These are phyloP conservation scores for Cadophora malorum DNA, from an alignment of 2,329 filamentous ascomycete genomes.

Conservation along the genomic window DNA sequence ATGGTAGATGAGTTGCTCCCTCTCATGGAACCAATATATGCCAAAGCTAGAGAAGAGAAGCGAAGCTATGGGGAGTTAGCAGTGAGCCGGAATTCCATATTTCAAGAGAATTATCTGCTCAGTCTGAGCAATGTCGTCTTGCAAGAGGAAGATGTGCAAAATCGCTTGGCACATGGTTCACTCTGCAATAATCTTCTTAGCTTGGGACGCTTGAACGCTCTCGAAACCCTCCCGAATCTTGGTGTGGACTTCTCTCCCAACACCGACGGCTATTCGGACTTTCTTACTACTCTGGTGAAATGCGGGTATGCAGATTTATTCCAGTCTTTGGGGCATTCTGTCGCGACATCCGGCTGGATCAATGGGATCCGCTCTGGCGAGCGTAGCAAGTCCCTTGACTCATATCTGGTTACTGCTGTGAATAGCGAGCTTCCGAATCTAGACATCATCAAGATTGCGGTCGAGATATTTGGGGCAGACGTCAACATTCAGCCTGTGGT, in stretches of 20 bases:
- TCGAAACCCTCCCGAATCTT: slow-evolving; percentile 18
- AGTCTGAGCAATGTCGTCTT: neutral
- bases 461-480: slow-evolving; percentile 46
- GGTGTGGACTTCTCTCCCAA: slow-evolving; percentile 24
- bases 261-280: neutral
- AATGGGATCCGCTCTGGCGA: slow-evolving; percentile 10
- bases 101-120: slow-evolving; percentile 14
- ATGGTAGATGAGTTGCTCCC: slow-evolving; percentile 27
- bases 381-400: neutral
- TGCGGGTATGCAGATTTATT: slow-evolving; percentile 22
- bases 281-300: slow-evolving; percentile 11
- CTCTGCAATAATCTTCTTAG: slow-evolving; percentile 22
- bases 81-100: neutral
- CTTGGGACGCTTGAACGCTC: slow-evolving; percentile 12
- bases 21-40: slow-evolving; percentile 4
- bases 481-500: slow-evolving; percentile 38
- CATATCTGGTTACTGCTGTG: slow-evolving; percentile 41
- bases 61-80: neutral
- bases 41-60: slow-evolving; percentile 9
- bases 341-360: slow-evolving; percentile 21
- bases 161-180: neutral
- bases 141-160: slow-evolving; percentile 9
- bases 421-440: slow-evolving; percentile 46
- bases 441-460: slow-evolving; percentile 45
- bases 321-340: slow-evolving; percentile 15